Evolutionary conservation across 495 filamentous ascomycete species (phyloP).

Genomic region (Staphylotrichum tortipilum): DNA sequence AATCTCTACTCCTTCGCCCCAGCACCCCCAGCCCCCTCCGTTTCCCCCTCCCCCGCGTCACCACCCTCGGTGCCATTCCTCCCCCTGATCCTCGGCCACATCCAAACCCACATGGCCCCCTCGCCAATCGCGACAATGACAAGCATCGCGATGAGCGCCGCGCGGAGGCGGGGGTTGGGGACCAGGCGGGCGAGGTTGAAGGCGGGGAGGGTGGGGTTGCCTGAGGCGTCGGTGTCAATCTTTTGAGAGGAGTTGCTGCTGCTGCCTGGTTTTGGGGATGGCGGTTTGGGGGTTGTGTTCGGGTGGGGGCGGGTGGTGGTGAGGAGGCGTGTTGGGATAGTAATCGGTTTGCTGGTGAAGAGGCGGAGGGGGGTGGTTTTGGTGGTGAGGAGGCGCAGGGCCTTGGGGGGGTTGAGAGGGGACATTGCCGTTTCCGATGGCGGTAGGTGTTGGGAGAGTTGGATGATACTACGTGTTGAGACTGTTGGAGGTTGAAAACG

Average conservation of each 20-base stretch:
- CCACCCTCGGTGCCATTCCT: background rate
- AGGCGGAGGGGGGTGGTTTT: too few species aligned
- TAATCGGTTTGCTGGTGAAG: too few species aligned
- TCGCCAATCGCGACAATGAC: background rate
- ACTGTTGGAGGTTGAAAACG: too few species aligned
- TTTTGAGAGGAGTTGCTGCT: background rate
- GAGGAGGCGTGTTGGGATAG: too few species aligned
- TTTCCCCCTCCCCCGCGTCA: background rate
- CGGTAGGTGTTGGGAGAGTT: too few species aligned
- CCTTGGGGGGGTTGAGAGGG: too few species aligned
- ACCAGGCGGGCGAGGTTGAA: constrained; percentile 4
- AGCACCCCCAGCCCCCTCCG: background rate
- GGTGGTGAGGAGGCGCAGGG: too few species aligned
- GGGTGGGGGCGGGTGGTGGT: background rate
- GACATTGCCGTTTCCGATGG: too few species aligned
- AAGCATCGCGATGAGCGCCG: background rate
- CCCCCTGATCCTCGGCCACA: constrained; percentile 3
- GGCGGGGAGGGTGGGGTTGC: constrained; percentile 2
- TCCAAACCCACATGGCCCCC: background rate
- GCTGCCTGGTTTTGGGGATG: background rate
- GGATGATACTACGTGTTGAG: too few species aligned
- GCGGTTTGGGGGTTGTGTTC: too few species aligned
- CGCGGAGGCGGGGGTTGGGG: constrained; percentile 12
- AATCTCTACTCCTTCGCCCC: too few species aligned
- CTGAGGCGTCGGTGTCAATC: too few species aligned